Conservation (phyloP, 2,329 filamentous ascomycete genomes). For the Curvularia lunata region DNA sequence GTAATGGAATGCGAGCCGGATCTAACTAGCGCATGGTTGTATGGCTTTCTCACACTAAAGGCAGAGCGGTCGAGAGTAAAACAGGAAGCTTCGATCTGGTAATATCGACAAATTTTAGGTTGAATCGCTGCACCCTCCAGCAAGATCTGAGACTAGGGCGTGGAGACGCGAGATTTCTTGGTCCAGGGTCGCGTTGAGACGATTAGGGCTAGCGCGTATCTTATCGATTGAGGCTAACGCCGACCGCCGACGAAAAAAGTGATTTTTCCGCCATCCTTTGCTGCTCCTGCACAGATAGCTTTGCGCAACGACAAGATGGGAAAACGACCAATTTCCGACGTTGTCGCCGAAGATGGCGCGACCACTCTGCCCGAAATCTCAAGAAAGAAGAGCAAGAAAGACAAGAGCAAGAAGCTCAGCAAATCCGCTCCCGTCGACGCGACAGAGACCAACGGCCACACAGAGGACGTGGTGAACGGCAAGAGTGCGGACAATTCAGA, state of each 20-base stretch:
- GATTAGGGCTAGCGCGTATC: constrained; percentile 8
- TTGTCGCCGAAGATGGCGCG: constrained; percentile 36
- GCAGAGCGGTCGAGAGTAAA: not conserved
- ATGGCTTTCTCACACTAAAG: not conserved
- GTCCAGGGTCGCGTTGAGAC: constrained; percentile 4
- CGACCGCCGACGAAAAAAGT: constrained; percentile 26
- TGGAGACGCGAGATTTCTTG: constrained; percentile 11
- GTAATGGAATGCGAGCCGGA: not conserved
- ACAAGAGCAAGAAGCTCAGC: constrained; percentile 41
- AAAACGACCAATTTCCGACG: constrained; percentile 46
- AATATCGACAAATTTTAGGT: not conserved
- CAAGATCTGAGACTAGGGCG: not conserved
- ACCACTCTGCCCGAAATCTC: constrained; percentile 31
- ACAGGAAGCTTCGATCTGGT: not conserved
- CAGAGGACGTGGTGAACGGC: constrained; percentile 27
- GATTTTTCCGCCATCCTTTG: constrained; percentile 18
- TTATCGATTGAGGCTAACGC: constrained; percentile 29
- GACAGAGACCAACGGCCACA: constrained; percentile 28
- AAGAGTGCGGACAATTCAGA: constrained; percentile 25
- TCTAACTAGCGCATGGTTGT: constrained; percentile 3
- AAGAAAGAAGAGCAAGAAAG: constrained; percentile 49
- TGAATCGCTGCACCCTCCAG: not conserved
- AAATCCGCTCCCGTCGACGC: constrained; percentile 26
- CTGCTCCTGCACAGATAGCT: constrained; percentile 5
- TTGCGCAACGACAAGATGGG: constrained; percentile 37